A percentile compares a stretch with the other conserved stretches of the same genome.
These are phyloP conservation scores for Ceratocystis papillata DNA, from an alignment of 2,329 filamentous ascomycete genomes.

Conservation along the genomic window DNA sequence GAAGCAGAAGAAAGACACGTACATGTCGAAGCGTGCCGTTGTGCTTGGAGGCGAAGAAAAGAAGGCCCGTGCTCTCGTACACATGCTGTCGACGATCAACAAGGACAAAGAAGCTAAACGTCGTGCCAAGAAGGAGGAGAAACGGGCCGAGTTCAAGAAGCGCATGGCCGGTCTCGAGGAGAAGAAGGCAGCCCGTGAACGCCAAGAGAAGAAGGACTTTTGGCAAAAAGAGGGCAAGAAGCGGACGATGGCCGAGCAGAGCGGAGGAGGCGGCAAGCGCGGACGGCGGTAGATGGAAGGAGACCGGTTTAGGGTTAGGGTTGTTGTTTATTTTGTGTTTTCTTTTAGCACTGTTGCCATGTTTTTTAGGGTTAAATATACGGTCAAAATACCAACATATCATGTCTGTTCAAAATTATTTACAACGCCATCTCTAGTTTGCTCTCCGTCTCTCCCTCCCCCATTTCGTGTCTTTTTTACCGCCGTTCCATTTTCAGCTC, in stretches of 20 bases:
- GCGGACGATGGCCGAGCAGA: slow-evolving; percentile 38
- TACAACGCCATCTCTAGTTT: neutral
- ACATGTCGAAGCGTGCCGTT: slow-evolving; percentile 93
- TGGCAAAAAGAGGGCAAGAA: slow-evolving; percentile 84
- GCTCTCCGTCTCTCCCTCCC: neutral
- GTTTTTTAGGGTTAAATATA: slow-evolving; percentile 1
- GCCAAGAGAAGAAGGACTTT: slow-evolving; percentile 82
- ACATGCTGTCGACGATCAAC: slow-evolving; percentile 80
- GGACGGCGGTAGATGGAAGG: slow-evolving; percentile 20
- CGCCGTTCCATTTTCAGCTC: slow-evolving; percentile 48
- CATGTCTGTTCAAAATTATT: neutral
- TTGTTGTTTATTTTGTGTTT: neutral
- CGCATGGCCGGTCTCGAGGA: slow-evolving; percentile 73
- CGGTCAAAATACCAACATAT: neutral
- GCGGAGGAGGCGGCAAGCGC: slow-evolving; percentile 33
- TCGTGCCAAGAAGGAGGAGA: slow-evolving; percentile 75
- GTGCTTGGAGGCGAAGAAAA: slow-evolving; percentile 77
- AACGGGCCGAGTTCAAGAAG: slow-evolving; percentile 66
- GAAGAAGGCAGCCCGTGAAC: slow-evolving; percentile 78
- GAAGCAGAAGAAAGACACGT: slow-evolving; percentile 69
- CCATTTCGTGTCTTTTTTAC: neutral
- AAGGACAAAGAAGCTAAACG: slow-evolving; percentile 86
- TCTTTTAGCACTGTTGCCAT: neutral
- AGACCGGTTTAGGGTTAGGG: neutral
- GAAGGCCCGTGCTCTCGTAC: slow-evolving; percentile 76